Evolutionary conservation across 2,329 filamentous ascomycete genomes (phyloP), one percentile per base, ranked within the genome.

Genomic region (Tolypocladium capitatum): DNA sequence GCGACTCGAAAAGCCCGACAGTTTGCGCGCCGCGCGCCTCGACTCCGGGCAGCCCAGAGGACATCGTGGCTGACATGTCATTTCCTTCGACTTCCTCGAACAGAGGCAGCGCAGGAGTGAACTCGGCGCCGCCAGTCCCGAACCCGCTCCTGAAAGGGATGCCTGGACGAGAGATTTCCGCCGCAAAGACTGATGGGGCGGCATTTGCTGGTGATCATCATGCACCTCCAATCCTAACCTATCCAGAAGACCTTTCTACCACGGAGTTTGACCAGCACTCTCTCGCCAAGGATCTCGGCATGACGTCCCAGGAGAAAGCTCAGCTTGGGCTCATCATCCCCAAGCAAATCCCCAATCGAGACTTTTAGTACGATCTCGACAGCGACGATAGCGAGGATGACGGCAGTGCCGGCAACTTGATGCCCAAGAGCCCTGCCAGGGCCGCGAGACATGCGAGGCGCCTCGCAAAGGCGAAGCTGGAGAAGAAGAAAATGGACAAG

Each of bases 61-160:
- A 36, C 30, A 45, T 38, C 10, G 18, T 50, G 5, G 47, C 46
- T 9, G 48, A 50, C 21, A 16, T 32, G 21, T 46, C 51, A 32
- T 20, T 40, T 16, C 28, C 33, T 4, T 48, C 48, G 9, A 16
- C 45, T 10, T 48, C 47, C 8, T 48, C 48, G 5, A 54, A 42
- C 8, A 33, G 36, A 2, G 28, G 40, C 4, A 53, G 43, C n/a
- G 43, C 46, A 14, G 21, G 34, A 11, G 44, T 47, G 20, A 45
- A 46, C 3, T 49, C 52, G 1, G 48, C 49, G 0, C 49, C 52
- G 21, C 45, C 53, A 5, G 49, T 52, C 8, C 56, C 55, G 0
- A 56, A 60, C 31, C 90, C 67, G 75, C 57, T 69, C 0, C 57
- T 68, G 10, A 57, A 52, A 45, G 65, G 67, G 6, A 60, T 66